Percentiles rank a stretch among this genome's conserved stretches.
Conservation (phyloP, 1,284 basidiomycete species). For the Apiotrichum siamense region DNA sequence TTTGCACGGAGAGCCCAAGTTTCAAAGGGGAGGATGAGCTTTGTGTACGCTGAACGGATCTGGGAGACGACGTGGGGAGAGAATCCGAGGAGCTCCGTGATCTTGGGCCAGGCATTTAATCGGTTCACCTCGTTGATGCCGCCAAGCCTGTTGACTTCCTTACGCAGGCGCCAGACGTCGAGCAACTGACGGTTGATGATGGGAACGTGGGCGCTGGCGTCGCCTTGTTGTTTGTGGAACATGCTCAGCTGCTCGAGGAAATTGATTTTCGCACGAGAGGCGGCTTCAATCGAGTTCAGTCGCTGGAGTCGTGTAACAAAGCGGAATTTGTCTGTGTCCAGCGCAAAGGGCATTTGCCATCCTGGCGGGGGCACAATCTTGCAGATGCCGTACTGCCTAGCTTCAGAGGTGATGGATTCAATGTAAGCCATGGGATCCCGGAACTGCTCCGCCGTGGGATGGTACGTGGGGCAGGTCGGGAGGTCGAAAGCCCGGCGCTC, state of each 20-base stretch:
- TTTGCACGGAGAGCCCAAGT: slow-evolving; percentile 73
- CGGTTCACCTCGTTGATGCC: slow-evolving; percentile 72
- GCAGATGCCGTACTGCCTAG: slow-evolving; percentile 79
- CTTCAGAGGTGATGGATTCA: slow-evolving; percentile 69
- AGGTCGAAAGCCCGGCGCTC: slow-evolving; percentile 67
- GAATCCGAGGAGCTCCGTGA: slow-evolving; percentile 76
- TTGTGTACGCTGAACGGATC: slow-evolving; percentile 81
- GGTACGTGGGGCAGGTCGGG: slow-evolving; percentile 82
- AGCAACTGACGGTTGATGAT: slow-evolving; percentile 85
- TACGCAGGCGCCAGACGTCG: slow-evolving; percentile 87
- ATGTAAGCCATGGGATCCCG: slow-evolving; percentile 95
- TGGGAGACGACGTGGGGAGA: slow-evolving; percentile 54
- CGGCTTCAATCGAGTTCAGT: slow-evolving; percentile 94
- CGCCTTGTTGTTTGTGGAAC: slow-evolving; percentile 83
- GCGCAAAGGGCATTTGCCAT: slow-evolving; percentile 96
- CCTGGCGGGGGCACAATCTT: slow-evolving; percentile 90
- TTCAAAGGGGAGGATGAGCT: slow-evolving; percentile 91
- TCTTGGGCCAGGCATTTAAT: slow-evolving; percentile 76
- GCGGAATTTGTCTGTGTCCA: slow-evolving; percentile 67
- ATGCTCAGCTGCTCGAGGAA: slow-evolving; percentile 95
- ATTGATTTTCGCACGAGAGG: slow-evolving; percentile 91
- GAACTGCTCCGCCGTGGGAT: slow-evolving; percentile 84
- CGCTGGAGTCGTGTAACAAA: slow-evolving; percentile 94
- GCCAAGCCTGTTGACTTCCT: slow-evolving; percentile 80
- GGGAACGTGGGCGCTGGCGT: slow-evolving; percentile 78